Base-by-base conservation (phyloP, 2,329 filamentous ascomycete species). In the Colletotrichum sp. region DNA sequence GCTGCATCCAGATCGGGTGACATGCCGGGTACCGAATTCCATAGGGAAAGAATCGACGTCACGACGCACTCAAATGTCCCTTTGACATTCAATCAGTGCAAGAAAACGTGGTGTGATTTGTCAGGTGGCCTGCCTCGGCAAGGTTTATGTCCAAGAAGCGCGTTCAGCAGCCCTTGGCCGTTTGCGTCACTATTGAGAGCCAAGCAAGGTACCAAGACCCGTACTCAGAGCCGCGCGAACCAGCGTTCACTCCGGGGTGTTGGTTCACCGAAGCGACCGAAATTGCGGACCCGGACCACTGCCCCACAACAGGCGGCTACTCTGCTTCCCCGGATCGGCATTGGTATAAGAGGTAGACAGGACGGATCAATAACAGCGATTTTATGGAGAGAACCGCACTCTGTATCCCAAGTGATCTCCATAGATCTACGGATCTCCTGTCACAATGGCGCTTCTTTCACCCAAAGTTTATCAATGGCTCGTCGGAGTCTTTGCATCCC, bases 401-500 rank as follows among this genome's bases (percentile, higher is more conserved):
- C 57, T 24, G n/a, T 24, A 24, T 30, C 6, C 16, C 10, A 21
- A 71, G 21, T 34, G 32, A 6, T 28, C 15, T 64, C 30, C 6
- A 7, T 57, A 21, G 26, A 64, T 52, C n/a, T 32, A 7, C 21
- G 32, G 36, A 52, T 52, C 52, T 34, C n/a, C 15, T 30, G 12
- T 43, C 28, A 38, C 61, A 63, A 55, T 69, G 71, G 71, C 55
- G 55, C 71, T 73, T 57, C 71, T 69, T 57, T 73, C 71, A 1
- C 71, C 71, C 18, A 69, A 73, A 63, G 24, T 64, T n/a, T 73
- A 34, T 52, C 80, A 90, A 83, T 89, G 89, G 79, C 78, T 93
- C 66, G 90, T 94, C 82, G 94, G 92, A 84, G 92, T 91, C 78
- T 94, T 94, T 78, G 92, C 93, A 76, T 91, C 92, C 32, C 93